Evolutionary conservation across 305 asterid species (phyloP).

Genomic region (Ilex paraguariensis): DNA sequence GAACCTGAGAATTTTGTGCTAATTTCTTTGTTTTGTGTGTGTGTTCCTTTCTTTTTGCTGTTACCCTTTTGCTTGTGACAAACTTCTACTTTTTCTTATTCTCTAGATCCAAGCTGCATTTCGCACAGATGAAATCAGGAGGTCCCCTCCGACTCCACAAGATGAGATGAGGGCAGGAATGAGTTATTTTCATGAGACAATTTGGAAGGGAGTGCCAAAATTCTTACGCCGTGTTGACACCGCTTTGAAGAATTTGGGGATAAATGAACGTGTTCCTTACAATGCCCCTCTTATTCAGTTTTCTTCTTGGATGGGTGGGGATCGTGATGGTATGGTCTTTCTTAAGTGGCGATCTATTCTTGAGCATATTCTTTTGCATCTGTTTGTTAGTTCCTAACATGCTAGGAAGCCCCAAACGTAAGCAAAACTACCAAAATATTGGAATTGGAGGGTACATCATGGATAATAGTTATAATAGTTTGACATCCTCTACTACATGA

Average conservation of each 20-base stretch:
- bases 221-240: constrained; percentile 8
- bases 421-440: too few relatives aligned
- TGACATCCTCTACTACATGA: too few relatives aligned
- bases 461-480: too few relatives aligned
- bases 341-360: background rate
- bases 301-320: constrained; percentile 10
- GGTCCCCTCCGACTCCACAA: constrained; percentile 8
- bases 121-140: constrained; percentile 7
- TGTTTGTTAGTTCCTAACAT: too few relatives aligned
- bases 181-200: constrained; percentile 8
- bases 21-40: background rate
- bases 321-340: constrained; percentile 5
- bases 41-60: background rate
- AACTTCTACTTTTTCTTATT: background rate
- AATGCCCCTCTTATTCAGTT: constrained; percentile 8
- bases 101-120: constrained; percentile 5
- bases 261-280: constrained; percentile 7
- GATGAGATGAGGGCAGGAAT: constrained; percentile 9
- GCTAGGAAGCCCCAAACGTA: too few relatives aligned
- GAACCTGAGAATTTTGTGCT: too few relatives aligned
- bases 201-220: constrained; percentile 7
- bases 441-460: too few relatives aligned
- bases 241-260: constrained; percentile 4
- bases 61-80: background rate
- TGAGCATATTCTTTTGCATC: too few relatives aligned